Evolutionary conservation across 176 grass and related monocot species (phyloP), one percentile per base, ranked within the genome.

Genomic region (Oryza glaberrima): DNA sequence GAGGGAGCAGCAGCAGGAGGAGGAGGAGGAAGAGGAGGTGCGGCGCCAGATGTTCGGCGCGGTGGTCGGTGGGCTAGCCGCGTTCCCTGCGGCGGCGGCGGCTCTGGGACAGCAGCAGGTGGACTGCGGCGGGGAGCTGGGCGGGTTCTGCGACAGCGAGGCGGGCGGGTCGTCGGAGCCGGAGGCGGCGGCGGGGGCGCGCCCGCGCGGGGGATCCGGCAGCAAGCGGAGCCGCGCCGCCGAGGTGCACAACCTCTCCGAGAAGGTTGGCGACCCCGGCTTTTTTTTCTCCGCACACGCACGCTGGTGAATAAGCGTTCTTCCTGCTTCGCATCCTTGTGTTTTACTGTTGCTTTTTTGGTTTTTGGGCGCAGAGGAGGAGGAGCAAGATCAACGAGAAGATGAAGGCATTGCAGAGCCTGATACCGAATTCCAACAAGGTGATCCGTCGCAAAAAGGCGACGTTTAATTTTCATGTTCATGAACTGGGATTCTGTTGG

Each of bases 341-440:
- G 69, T 56, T 26, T 32, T 47, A 77, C 56, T 52, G 66, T n/a
- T 15, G 32, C 30, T 32, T 38, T 82, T 40, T 82, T 76, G 46
- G 3, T 86, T 40, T 5, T 28, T 23, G 7, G 16, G 19, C 44
- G 75, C 83, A 98, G 96, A 89, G 93, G 80, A 90, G 96, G 85
- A 94, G 96, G 90, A 98, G 93, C 82, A 87, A 58, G 80, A 98
- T 98, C 83, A 98, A 98, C 83, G 93, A 98, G 89, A 98, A 98
- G 90, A 98, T 98, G 96, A 94, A 94, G 47, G 96, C 96, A 26
- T 63, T 98, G 85, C 96, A 98, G 84, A 95, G 88, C 85, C 77
- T 98, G 70, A 95, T 95, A 88, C 96, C 96, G 10, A 94, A 98
- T 64, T 98, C 96, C 48, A 98, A 95, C 85, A 98, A 98, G 93